Base-by-base conservation (phyloP, 2,329 filamentous ascomycete genomes). In the Fusarium acutatum region DNA sequence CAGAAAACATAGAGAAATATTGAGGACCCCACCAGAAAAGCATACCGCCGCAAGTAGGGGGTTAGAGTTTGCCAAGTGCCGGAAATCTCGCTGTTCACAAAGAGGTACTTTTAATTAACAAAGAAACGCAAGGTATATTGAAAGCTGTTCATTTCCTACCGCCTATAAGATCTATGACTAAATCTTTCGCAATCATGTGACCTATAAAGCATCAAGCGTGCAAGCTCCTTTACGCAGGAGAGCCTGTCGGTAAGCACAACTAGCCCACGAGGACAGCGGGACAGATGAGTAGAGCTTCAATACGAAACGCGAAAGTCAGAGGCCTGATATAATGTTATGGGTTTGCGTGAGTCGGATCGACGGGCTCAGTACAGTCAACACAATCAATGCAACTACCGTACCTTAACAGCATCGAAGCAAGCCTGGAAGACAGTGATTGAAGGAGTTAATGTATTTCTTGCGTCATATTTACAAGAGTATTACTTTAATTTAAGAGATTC, bases 1-100 rank as follows among this genome's bases (percentile, higher is more conserved):
- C 14, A 30, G 26, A 30, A 14, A 0, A 17, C 7, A 30, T 0
- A 11, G 4, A 30, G 3, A 30, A 4, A 4, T 11, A 5, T 0
- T 6, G 0, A 30, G 28, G 28, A 10, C 15, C 6, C 7, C 6
- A n/a, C 5, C 7, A 18, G 5, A 7, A 8, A 14, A 3, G 6
- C 3, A 32, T 32, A 24, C 7, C 3, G 15, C 10, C 4, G 7
- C 2, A n/a, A 13, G 5, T 14, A 9, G 18, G 9, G 5, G 28
- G 7, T 1, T 13, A 50, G 3, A 7, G 2, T 10, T 18, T 32
- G 22, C 0, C 15, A 10, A 18, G 17, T 18, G 22, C 28, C 3
- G 0, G 15, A 32, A 18, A 4, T 14, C 8, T 22, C 3, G 4
- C 9, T 3, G 22, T 34, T 9, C 4, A 10, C 12, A 10, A 14